These are phyloP conservation scores for Breviolum minutum DNA, from an alignment of 73 alveolate genomes.

Conservation along the genomic window DNA sequence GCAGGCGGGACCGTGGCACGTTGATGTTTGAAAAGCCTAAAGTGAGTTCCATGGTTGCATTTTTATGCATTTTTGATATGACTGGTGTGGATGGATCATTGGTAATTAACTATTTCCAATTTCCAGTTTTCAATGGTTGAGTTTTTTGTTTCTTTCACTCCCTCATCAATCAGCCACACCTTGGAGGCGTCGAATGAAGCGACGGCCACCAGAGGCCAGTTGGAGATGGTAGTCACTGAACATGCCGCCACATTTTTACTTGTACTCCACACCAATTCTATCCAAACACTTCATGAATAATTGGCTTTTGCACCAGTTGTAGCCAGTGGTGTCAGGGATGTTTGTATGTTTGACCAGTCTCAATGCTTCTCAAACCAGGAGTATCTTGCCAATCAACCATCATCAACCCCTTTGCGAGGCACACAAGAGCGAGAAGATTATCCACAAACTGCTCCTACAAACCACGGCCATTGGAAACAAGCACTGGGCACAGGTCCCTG, in stretches of 20 bases:
- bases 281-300: background rate
- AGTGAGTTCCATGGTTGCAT: too few species aligned
- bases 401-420: constrained; percentile 3
- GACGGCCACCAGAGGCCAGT: constrained; percentile 1
- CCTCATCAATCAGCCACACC: too few species aligned
- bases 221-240: background rate
- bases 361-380: too few species aligned
- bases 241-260: background rate
- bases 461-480: constrained; percentile 63
- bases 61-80: too few species aligned
- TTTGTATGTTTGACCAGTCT: background rate
- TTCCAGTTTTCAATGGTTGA: background rate
- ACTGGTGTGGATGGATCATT: too few species aligned
- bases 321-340: background rate
- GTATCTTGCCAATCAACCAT: background rate
- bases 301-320: background rate
- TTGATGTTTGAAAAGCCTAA: too few species aligned
- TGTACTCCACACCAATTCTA: background rate
- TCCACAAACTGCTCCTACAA: constrained; percentile 25
- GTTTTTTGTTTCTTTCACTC: too few species aligned
- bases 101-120: too few species aligned
- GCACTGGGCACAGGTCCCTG: constrained; percentile 52
- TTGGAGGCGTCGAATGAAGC: constrained; percentile 46
- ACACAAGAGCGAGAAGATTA: constrained; percentile 54
- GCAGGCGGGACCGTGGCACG: background rate